Percentiles rank a stretch among this genome's conserved stretches.
Conservation (phyloP, 2,329 filamentous ascomycete species). For the Aspergillus novoparasiticus region DNA sequence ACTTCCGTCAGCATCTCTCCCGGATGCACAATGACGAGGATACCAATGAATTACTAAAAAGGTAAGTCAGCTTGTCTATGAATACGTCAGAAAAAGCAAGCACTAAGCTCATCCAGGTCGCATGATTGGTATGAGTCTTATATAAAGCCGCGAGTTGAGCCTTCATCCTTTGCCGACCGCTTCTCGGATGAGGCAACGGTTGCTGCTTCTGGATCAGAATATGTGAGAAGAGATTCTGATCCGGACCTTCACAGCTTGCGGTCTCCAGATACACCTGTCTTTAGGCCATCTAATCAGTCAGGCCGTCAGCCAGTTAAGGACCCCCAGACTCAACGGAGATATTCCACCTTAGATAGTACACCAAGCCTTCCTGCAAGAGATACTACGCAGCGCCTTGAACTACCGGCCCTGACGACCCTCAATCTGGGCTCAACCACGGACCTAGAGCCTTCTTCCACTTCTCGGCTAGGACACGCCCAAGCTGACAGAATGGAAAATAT, state of each 20-base stretch:
- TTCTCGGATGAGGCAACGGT: background rate
- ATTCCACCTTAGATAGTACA: background rate
- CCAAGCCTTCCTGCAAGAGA: background rate
- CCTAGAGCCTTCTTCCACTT: slow-evolving; percentile 6
- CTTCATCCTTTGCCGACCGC: slow-evolving; percentile 19
- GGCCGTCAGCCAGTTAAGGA: background rate
- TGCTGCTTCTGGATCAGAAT: slow-evolving; percentile 14
- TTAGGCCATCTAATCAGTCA: slow-evolving; percentile 3
- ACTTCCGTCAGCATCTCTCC: slow-evolving; percentile 78
- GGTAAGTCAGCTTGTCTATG: slow-evolving; percentile 40
- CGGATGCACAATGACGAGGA: slow-evolving; percentile 64
- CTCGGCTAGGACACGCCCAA: slow-evolving; percentile 9
- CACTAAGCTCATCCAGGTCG: slow-evolving; percentile 26
- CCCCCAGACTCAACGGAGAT: background rate
- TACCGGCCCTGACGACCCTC: slow-evolving; percentile 16
- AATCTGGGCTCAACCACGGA: slow-evolving; percentile 15
- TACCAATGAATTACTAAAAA: slow-evolving; percentile 48
- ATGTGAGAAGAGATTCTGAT: background rate
- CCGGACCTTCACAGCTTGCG: slow-evolving; percentile 8
- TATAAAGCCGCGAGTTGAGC: slow-evolving; percentile 24
- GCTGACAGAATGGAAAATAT: slow-evolving; percentile 23
- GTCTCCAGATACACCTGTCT: slow-evolving; percentile 6
- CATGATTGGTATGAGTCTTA: slow-evolving; percentile 38
- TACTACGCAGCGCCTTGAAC: slow-evolving; percentile 13
- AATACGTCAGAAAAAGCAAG: background rate